phyloP scores from a whole-genome alignment of 345 rosid species.

The Acer campestre region DNA sequence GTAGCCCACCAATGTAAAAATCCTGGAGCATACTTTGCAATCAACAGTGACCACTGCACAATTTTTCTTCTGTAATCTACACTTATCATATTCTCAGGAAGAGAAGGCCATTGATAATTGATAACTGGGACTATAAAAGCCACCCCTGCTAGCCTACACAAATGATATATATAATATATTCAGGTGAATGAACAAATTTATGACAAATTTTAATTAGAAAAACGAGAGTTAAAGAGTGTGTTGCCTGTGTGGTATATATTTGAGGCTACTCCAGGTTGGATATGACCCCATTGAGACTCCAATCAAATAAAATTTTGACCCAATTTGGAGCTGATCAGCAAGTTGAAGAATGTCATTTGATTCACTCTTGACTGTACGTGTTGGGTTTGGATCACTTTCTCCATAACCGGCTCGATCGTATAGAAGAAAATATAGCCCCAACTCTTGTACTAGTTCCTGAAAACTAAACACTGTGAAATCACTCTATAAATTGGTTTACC shows the following conservation, averaged over 20 bases:
- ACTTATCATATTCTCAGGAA: constrained; percentile 56
- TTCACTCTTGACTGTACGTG: constrained; percentile 73
- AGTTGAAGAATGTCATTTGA: constrained; percentile 76
- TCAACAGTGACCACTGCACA: constrained; percentile 50
- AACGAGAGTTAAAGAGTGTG: background rate
- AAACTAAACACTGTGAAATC: constrained; percentile 40
- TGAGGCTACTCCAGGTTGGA: constrained; percentile 89
- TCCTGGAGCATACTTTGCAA: constrained; percentile 65
- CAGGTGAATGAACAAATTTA: constrained; percentile 17
- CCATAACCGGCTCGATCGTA: constrained; percentile 95
- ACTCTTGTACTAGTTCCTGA: constrained; percentile 71
- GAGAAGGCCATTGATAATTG: constrained; percentile 79
- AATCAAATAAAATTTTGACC: constrained; percentile 69
- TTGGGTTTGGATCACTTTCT: constrained; percentile 76
- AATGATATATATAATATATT: background rate
- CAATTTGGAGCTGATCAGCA: constrained; percentile 68
- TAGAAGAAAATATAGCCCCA: constrained; percentile 65
- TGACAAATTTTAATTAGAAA: background rate
- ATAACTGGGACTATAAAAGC: constrained; percentile 71
- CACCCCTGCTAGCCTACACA: constrained; percentile 77
- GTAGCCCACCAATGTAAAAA: constrained; percentile 79
- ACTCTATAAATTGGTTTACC: background rate
- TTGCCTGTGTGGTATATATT: constrained; percentile 86
- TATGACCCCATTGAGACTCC: constrained; percentile 95
- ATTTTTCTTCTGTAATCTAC: constrained; percentile 65